phyloP scores from a whole-genome alignment of 2,329 filamentous ascomycete species.

The Ascochyta clinopodiicola region DNA sequence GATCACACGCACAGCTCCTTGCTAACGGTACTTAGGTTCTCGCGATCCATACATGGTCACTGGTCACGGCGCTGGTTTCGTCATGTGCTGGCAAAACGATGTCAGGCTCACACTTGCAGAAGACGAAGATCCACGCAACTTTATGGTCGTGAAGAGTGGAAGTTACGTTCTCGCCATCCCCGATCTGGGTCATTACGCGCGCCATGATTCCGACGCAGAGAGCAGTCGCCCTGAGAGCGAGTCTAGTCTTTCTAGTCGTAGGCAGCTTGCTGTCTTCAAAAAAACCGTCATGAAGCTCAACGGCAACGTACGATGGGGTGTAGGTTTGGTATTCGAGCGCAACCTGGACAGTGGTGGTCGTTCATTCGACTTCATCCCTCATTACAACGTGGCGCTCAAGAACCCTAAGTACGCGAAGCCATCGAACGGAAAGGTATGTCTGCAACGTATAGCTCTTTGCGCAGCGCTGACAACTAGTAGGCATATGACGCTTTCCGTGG shows the following conservation, averaged over 20 bases:
- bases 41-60: constrained; percentile 94
- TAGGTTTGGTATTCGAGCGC: constrained; percentile 89
- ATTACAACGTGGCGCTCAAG: constrained; percentile 89
- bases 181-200: constrained; percentile 87
- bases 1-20: not conserved
- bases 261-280: constrained; percentile 85
- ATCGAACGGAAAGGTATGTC: constrained; percentile 53
- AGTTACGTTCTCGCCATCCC: constrained; percentile 95
- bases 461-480: constrained; percentile 40
- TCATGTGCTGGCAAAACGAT: constrained; percentile 98
- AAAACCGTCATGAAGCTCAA: constrained; percentile 99
- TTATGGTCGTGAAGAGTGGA: constrained; percentile 95
- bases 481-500: constrained; percentile 91
- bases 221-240: constrained; percentile 59
- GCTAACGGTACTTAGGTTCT: constrained; percentile 57
- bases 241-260: constrained; percentile 68
- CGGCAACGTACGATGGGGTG: constrained; percentile 91
- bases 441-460: not conserved
- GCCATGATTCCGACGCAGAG: constrained; percentile 63
- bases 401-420: constrained; percentile 75
- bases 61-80: constrained; percentile 89
- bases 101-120: constrained; percentile 86
- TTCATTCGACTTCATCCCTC: constrained; percentile 87
- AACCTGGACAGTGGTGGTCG: constrained; percentile 74
- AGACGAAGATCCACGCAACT: constrained; percentile 85